phyloP scores from a whole-genome alignment of 2,329 filamentous ascomycete genomes.

The Acrocalymma vagum region DNA sequence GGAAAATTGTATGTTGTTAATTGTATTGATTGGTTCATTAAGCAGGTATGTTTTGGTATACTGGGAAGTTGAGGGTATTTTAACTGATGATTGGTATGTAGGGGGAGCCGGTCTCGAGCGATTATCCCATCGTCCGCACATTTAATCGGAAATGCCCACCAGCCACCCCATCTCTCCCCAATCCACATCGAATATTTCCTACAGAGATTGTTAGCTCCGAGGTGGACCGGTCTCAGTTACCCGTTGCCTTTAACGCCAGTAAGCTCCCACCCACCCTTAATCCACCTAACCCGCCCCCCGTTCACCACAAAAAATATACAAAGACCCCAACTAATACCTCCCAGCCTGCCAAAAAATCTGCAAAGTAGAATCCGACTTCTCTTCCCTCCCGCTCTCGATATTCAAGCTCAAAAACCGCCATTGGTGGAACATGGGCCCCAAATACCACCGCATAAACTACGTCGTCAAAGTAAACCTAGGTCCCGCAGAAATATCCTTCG shows the following conservation, averaged over 20 bases:
- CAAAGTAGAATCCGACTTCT: constrained; percentile 28
- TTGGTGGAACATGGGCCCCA: constrained; percentile 27
- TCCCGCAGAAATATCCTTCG: constrained; percentile 26
- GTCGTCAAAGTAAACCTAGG: constrained; percentile 28
- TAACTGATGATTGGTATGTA: constrained; percentile 8
- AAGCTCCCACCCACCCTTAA: not conserved
- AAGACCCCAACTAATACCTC: too few species aligned
- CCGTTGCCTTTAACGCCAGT: constrained; percentile 17
- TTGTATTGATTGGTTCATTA: constrained; percentile 30
- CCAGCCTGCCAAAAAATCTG: constrained; percentile 26
- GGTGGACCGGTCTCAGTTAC: constrained; percentile 21
- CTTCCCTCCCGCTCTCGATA: constrained; percentile 12
- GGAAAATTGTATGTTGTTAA: constrained; percentile 25
- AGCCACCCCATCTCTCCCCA: constrained; percentile 13
- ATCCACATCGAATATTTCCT: constrained; percentile 28
- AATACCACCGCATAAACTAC: constrained; percentile 28
- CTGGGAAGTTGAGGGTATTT: not conserved
- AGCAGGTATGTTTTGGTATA: constrained; percentile 14
- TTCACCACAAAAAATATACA: too few species aligned
- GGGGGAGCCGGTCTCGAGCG: constrained; percentile 28
- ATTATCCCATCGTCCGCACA: constrained; percentile 21
- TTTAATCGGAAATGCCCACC: constrained; percentile 33
- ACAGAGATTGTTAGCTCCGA: constrained; percentile 27
- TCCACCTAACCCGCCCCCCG: not conserved
- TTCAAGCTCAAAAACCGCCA: constrained; percentile 33